phyloP scores from a whole-genome alignment of 2,329 filamentous ascomycete species.

The Fusarium sp. region DNA sequence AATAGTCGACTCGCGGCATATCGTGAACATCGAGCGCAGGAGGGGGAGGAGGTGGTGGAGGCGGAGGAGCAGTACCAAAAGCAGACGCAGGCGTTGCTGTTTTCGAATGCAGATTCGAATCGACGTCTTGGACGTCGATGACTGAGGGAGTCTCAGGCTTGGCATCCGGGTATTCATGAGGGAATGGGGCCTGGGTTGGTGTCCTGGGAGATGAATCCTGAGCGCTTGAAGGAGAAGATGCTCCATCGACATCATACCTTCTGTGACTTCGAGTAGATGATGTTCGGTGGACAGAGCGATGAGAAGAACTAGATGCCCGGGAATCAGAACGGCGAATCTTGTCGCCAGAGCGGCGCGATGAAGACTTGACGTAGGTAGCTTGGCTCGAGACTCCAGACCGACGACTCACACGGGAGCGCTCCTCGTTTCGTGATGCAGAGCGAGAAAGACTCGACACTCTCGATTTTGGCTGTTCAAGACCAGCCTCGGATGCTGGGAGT shows the following conservation, averaged over 20 bases:
- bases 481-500: slow-evolving; percentile 41
- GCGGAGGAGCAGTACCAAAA: slow-evolving; percentile 54
- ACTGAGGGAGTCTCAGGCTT: slow-evolving; percentile 51
- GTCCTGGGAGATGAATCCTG: slow-evolving; percentile 70
- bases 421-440: slow-evolving; percentile 58
- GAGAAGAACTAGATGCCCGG: slow-evolving; percentile 48
- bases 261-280: slow-evolving; percentile 50
- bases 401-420: slow-evolving; percentile 61
- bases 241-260: slow-evolving; percentile 53
- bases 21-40: slow-evolving; percentile 77
- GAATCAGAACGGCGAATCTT: slow-evolving; percentile 49
- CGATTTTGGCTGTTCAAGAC: slow-evolving; percentile 52
- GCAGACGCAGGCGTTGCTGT: slow-evolving; percentile 52
- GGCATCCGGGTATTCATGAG: slow-evolving; percentile 54
- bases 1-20: slow-evolving; percentile 87
- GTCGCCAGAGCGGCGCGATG: slow-evolving; percentile 48
- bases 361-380: slow-evolving; percentile 60
- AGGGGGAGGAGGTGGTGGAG: slow-evolving; percentile 73
- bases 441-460: slow-evolving; percentile 56
- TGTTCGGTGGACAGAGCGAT: slow-evolving; percentile 49
- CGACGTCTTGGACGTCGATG: slow-evolving; percentile 50
- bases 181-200: slow-evolving; percentile 65
- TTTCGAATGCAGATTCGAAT: slow-evolving; percentile 46
- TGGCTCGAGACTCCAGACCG: slow-evolving; percentile 68
- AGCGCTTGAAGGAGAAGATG: slow-evolving; percentile 58